A percentile compares a stretch with the other conserved stretches of the same genome.
These are phyloP conservation scores for Hyaloscypha finlandica DNA, from an alignment of 495 filamentous ascomycete species.

Conservation along the genomic window DNA sequence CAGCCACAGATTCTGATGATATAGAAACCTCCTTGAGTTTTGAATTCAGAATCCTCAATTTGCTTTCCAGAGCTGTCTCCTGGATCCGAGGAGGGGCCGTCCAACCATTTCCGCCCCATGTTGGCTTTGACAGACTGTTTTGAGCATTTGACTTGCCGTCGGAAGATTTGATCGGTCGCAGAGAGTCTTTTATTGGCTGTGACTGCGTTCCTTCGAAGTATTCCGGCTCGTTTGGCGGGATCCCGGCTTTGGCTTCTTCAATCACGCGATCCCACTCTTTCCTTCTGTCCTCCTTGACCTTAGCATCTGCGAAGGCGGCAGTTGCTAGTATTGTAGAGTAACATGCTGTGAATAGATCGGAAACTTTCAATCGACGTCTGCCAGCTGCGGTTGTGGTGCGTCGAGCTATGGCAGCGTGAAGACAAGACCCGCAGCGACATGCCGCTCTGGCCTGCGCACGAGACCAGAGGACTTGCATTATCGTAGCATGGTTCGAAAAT, in stretches of 20 bases:
- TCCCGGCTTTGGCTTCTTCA: conserved; percentile 43
- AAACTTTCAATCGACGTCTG: conserved; percentile 52
- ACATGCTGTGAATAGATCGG: conserved; percentile 67
- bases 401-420: conserved; percentile 55
- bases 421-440: conserved; percentile 66
- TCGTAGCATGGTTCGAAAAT: conserved; percentile 25
- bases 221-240: not conserved
- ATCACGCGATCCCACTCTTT: conserved; percentile 64
- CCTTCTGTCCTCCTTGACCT: conserved; percentile 60
- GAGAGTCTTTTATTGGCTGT: not conserved
- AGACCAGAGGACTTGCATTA: conserved; percentile 73
- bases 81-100: not conserved
- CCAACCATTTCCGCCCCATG: not conserved
- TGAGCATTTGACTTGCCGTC: not conserved
- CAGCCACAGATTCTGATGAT: not conserved
- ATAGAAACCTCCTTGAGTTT: conserved; percentile 5
- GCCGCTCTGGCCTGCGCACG: conserved; percentile 61
- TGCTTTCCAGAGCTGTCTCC: conserved; percentile 6
- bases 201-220: not conserved
- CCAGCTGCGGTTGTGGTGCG: conserved; percentile 53
- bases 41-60: conserved; percentile 9
- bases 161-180: not conserved
- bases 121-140: not conserved
- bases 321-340: conserved; percentile 73
- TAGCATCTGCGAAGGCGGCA: conserved; percentile 67